phyloP scores from a whole-genome alignment of 1,284 basidiomycete species.

The Vanrija sp. region DNA sequence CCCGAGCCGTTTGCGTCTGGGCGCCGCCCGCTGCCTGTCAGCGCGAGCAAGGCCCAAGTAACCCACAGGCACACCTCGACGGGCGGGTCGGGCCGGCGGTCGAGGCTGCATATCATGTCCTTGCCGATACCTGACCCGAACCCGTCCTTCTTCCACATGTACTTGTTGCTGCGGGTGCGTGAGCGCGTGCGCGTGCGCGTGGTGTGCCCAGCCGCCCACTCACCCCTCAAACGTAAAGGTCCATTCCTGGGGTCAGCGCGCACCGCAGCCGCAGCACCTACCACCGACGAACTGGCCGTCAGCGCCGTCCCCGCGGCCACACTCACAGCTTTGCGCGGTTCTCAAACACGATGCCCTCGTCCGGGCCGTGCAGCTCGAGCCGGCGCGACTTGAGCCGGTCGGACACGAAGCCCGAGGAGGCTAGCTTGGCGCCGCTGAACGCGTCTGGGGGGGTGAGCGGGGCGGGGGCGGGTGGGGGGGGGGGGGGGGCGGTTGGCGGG shows the following conservation, averaged over 20 bases:
- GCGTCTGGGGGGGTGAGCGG: constrained; percentile 24
- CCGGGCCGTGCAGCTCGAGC: constrained; percentile 45
- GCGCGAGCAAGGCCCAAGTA: constrained; percentile 2
- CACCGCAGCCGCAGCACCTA: background rate
- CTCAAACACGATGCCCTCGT: constrained; percentile 41
- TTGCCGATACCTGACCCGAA: constrained; percentile 10
- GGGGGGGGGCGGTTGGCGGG: background rate
- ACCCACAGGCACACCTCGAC: constrained; percentile 44
- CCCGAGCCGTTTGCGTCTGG: constrained; percentile 33
- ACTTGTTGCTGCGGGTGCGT: constrained; percentile 32
- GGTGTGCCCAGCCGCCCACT: constrained; percentile 2
- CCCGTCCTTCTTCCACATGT: constrained; percentile 42
- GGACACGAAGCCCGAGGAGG: constrained; percentile 27
- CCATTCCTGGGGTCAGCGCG: constrained; percentile 33
- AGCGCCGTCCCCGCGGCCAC: background rate
- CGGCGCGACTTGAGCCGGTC: constrained; percentile 37
- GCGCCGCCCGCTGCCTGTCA: constrained; percentile 25
- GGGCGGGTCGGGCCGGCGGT: constrained; percentile 44
- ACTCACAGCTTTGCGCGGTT: constrained; percentile 43
- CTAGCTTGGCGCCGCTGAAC: constrained; percentile 38
- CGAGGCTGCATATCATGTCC: constrained; percentile 44
- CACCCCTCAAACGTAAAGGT: constrained; percentile 44
- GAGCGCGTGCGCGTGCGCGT: too few relatives aligned
- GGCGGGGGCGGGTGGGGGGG: background rate
- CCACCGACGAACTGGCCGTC: constrained; percentile 6